phyloP scores from a whole-genome alignment of 306 rosid genomes.

The Casuarina glauca region DNA sequence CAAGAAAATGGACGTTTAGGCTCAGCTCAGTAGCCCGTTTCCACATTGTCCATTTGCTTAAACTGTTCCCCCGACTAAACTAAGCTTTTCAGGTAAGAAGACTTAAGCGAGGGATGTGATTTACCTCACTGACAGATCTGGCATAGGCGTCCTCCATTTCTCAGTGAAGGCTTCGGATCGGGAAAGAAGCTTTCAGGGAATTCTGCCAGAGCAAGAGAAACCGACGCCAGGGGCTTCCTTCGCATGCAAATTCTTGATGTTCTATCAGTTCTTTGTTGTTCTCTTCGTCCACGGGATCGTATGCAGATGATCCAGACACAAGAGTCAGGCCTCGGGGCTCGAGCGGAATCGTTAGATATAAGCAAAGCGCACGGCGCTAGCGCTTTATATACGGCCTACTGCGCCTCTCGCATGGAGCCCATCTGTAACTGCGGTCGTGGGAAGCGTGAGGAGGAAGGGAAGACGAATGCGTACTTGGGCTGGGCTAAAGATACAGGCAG shows the following conservation, averaged over 20 bases:
- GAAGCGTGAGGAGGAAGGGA: not conserved
- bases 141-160: conserved; percentile 89
- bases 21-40: not conserved
- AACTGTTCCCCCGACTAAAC: not conserved
- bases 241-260: conserved; percentile 16
- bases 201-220: conserved; percentile 11
- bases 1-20: not conserved
- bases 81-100: not conserved
- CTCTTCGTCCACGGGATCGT: not conserved
- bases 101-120: not conserved
- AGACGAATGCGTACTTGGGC: not conserved
- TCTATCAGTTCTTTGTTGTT: conserved; percentile 1
- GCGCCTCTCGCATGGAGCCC: not conserved
- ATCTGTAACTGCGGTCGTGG: not conserved
- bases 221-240: not conserved
- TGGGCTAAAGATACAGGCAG: not conserved
- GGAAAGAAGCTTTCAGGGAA: conserved; percentile 9
- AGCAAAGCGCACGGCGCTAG: conserved; percentile 1
- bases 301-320: not conserved
- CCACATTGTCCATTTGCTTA: not conserved
- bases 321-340: no score
- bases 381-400: no score
- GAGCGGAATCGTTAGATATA: conserved; percentile 28
- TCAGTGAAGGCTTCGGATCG: conserved; percentile 42
- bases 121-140: conserved; percentile 85